Percentiles rank a stretch among this genome's conserved stretches.
These are phyloP conservation scores for Canariomyces notabilis DNA, from an alignment of 2,329 filamentous ascomycete genomes.

Conservation along the genomic window DNA sequence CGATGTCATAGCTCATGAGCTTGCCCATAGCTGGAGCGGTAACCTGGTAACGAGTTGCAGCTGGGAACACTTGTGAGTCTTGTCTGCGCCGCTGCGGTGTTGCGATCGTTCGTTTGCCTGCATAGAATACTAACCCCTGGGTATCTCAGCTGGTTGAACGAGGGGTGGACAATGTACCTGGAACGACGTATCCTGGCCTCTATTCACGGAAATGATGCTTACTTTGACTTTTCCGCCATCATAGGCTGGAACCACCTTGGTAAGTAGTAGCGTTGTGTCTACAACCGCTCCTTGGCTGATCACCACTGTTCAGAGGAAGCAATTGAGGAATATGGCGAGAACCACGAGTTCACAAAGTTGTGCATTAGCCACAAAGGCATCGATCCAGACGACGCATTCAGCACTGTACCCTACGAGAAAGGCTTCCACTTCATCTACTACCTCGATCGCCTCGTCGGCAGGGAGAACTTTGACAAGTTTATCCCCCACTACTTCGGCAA, in stretches of 20 bases:
- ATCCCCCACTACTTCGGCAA: slow-evolving; percentile 91
- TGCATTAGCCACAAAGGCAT: slow-evolving; percentile 82
- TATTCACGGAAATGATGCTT: slow-evolving; percentile 75
- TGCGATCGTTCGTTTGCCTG: neutral
- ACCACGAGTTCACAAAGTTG: slow-evolving; percentile 91
- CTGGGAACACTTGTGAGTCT: slow-evolving; percentile 73
- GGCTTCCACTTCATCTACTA: slow-evolving; percentile 92
- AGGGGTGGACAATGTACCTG: slow-evolving; percentile 92
- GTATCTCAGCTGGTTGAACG: slow-evolving; percentile 62
- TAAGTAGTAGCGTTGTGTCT: slow-evolving; percentile 28
- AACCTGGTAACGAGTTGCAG: slow-evolving; percentile 75
- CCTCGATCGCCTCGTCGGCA: slow-evolving; percentile 78
- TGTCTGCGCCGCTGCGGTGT: too few species aligned
- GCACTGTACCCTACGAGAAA: slow-evolving; percentile 89
- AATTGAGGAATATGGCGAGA: slow-evolving; percentile 69
- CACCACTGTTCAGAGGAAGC: slow-evolving; percentile 56
- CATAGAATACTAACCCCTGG: slow-evolving; percentile 8
- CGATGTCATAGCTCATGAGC: slow-evolving; percentile 89
- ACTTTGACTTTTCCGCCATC: slow-evolving; percentile 91
- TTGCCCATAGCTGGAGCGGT: slow-evolving; percentile 77
- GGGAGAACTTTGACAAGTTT: slow-evolving; percentile 87
- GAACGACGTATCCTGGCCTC: slow-evolving; percentile 76
- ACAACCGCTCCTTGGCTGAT: neutral
- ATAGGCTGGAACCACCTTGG: slow-evolving; percentile 88
- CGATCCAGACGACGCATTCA: slow-evolving; percentile 95